Evolutionary conservation across 179 eudicot species (phyloP).

Genomic region (Vitellaria paradoxa): DNA sequence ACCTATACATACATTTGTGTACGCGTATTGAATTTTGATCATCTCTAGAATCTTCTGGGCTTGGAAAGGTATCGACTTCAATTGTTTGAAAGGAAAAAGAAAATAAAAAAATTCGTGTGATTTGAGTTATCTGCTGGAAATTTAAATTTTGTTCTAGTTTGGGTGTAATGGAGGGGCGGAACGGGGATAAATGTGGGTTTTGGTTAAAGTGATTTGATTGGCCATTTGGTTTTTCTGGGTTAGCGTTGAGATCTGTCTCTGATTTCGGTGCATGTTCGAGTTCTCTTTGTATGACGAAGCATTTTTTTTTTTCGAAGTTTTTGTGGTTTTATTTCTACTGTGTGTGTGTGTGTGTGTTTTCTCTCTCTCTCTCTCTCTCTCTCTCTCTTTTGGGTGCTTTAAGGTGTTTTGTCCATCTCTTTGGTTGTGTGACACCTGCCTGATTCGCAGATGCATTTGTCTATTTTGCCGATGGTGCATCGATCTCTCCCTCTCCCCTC

Average conservation of each 20-base stretch:
- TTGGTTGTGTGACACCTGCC: neutral
- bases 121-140: neutral
- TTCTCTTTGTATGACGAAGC: neutral
- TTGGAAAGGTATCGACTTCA: neutral
- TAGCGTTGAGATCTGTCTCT: slow-evolving; percentile 17
- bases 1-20: neutral
- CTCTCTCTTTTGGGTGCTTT: neutral
- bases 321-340: neutral
- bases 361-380: no score
- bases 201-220: neutral
- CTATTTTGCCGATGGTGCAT: neutral
- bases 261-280: slow-evolving; percentile 8
- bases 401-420: neutral
- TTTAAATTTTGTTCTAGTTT: neutral
- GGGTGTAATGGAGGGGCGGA: neutral
- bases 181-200: neutral
- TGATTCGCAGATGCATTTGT: neutral
- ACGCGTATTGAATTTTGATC: neutral
- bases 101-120: neutral
- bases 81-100: neutral
- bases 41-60: neutral
- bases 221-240: neutral
- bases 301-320: slow-evolving; percentile 1
- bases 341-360: no score
- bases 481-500: neutral